Conservation (phyloP, 2,329 filamentous ascomycete species). For the Diaporthe sp. region DNA sequence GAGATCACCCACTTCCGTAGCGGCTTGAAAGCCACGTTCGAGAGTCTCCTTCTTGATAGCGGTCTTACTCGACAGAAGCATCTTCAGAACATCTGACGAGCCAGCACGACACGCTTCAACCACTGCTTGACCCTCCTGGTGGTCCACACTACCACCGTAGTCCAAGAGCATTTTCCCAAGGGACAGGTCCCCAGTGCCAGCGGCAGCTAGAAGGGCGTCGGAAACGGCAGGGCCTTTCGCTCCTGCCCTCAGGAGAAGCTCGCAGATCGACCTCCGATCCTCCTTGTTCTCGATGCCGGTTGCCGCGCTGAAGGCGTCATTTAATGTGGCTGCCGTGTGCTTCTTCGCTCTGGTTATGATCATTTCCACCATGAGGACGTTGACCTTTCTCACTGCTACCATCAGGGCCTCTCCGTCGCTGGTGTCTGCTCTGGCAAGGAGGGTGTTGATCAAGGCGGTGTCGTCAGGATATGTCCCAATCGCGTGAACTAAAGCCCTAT, state of each 20-base stretch:
- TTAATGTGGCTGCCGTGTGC: constrained; percentile 52
- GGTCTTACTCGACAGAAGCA: constrained; percentile 57
- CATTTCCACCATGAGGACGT: constrained; percentile 56
- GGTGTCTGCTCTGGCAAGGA: constrained; percentile 59
- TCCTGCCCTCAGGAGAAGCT: constrained; percentile 56
- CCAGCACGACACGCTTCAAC: constrained; percentile 65
- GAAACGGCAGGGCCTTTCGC: constrained; percentile 58
- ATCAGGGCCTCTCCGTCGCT: constrained; percentile 61
- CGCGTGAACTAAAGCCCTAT: constrained; percentile 62
- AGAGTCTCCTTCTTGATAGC: constrained; percentile 54
- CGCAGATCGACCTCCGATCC: constrained; percentile 55
- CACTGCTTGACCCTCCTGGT: constrained; percentile 63
- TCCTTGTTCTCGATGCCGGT: constrained; percentile 53
- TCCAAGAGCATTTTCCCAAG: constrained; percentile 62
- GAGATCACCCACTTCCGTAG: constrained; percentile 62
- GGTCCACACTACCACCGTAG: constrained; percentile 62
- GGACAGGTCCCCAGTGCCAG: constrained; percentile 62
- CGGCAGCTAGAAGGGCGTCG: constrained; percentile 60
- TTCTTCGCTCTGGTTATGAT: constrained; percentile 52
- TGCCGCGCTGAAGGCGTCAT: constrained; percentile 54
- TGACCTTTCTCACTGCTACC: constrained; percentile 57
- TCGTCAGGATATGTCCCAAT: constrained; percentile 60
- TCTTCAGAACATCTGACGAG: constrained; percentile 58
- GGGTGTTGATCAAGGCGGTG: constrained; percentile 55
- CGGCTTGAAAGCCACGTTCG: constrained; percentile 64